Percentiles rank a stretch among this genome's conserved stretches.
phyloP scores from a whole-genome alignment of 2,329 filamentous ascomycete genomes.

The Diaporthe vaccinii region DNA sequence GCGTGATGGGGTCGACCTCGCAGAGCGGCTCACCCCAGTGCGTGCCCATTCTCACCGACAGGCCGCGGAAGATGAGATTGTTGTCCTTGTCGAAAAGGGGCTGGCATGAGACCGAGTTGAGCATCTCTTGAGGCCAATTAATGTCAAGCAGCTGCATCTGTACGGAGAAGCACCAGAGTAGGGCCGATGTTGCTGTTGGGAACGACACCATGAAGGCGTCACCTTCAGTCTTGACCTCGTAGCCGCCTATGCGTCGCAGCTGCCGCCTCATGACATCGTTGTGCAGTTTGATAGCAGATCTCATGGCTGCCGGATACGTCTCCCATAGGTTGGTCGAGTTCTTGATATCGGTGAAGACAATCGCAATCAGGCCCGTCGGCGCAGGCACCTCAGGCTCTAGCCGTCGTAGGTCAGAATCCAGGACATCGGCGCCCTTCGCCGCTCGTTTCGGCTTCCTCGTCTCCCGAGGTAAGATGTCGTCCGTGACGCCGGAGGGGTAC shows the following conservation, averaged over 20 bases:
- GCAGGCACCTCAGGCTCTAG: slow-evolving; percentile 93
- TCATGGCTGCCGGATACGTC: slow-evolving; percentile 93
- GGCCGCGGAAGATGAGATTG: slow-evolving; percentile 90
- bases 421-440: slow-evolving; percentile 69
- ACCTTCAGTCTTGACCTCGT: slow-evolving; percentile 99
- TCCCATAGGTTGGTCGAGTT: slow-evolving; percentile 98
- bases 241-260: slow-evolving; percentile 92
- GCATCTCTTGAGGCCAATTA: slow-evolving; percentile 92
- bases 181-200: slow-evolving; percentile 91
- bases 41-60: slow-evolving; percentile 97
- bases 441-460: slow-evolving; percentile 64
- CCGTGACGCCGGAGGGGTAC: slow-evolving; percentile 80
- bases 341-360: slow-evolving; percentile 99
- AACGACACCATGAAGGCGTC: slow-evolving; percentile 99
- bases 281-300: slow-evolving; percentile 95
- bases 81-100: slow-evolving; percentile 86
- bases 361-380: slow-evolving; percentile 89
- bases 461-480: slow-evolving; percentile 76
- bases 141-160: slow-evolving; percentile 90
- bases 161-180: slow-evolving; percentile 97
- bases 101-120: slow-evolving; percentile 88
- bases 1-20: slow-evolving; percentile 94
- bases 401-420: slow-evolving; percentile 88
- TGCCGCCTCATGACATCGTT: slow-evolving; percentile 97
- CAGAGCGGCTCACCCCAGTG: slow-evolving; percentile 96